Evolutionary conservation across 306 rosid genomes (phyloP).

Genomic region (Pachyrhizus erosus): DNA sequence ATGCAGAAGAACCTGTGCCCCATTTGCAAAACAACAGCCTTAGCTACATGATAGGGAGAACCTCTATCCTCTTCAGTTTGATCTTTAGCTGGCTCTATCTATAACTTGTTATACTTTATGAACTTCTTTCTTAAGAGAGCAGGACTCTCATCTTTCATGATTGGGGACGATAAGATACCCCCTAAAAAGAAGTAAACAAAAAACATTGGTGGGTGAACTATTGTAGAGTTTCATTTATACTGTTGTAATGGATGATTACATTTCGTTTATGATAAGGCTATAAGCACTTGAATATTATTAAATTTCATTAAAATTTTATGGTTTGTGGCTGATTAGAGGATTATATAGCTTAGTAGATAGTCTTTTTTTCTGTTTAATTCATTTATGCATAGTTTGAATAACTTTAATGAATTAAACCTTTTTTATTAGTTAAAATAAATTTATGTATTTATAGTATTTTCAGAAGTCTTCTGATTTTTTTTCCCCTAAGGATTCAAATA

Average conservation of each 20-base stretch:
- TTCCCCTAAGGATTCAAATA: too few species aligned
- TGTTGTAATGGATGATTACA: constrained; percentile 36
- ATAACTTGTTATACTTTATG: constrained; percentile 28
- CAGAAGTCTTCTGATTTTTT: neutral
- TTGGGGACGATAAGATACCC: neutral
- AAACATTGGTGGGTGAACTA: constrained; percentile 44
- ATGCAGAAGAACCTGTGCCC: constrained; percentile 89
- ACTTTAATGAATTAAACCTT: neutral
- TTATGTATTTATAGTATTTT: neutral
- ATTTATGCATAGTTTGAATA: neutral
- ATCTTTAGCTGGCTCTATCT: constrained; percentile 29
- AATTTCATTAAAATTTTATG: constrained; percentile 33
- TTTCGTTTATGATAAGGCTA: constrained; percentile 26
- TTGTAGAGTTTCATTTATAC: constrained; percentile 32
- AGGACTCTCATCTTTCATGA: constrained; percentile 21
- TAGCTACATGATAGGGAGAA: constrained; percentile 58
- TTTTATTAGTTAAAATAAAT: neutral
- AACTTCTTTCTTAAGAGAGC: constrained; percentile 29
- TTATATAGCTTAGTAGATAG: neutral
- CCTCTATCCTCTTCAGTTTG: constrained; percentile 23
- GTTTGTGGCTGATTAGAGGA: neutral
- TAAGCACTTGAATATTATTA: constrained; percentile 35
- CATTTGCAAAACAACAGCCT: constrained; percentile 82
- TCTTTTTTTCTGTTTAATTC: neutral
- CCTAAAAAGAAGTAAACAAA: neutral